Evolutionary conservation across 805 yeast species (phyloP), one percentile per base, ranked within the genome.

Genomic region (Pichia ethanolica): DNA sequence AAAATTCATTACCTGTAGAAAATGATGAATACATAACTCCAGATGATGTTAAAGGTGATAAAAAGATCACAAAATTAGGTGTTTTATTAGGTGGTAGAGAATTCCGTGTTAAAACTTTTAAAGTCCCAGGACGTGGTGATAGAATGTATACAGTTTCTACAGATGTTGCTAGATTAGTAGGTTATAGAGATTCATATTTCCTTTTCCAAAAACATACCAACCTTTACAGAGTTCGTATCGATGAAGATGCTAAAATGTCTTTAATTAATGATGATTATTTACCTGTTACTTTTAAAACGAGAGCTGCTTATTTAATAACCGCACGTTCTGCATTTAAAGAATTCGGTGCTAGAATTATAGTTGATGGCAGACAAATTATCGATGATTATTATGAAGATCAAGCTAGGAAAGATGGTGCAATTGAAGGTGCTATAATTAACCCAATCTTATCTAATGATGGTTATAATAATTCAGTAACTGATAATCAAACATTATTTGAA

Each of bases 151-250:
- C 91, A 96, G 78, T 93, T 44, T 83, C 96, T 3, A 90, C 98
- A 0, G 99, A 93, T 62, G 96, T 97, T 3, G 97, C 99, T 1
- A 78, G 98, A 57, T 81, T 91, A 60, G 89, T 91, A 53, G 98
- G 97, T 4, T 87, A 89, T 69, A 77, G 97, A 57, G 97, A 91
- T 63, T 87, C 96, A 3, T 89, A 91, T 60, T 71, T 89, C 47
- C 73, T 91, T 52, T 89, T 91, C 69, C 95, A 90, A 62, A 86
- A 89, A 45, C 96, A 91, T 68, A 77, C 81, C 45, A 73, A 79
- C 45, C 71, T 93, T 46, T 83, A 76, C 70, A 89, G 90, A 61
- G 78, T 84, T 53, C 79, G 86, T 10, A 72, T 90, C 42, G 73
- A 78, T 10, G 87, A 86, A 53, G 85, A 78, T 14, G 95, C 89